These are phyloP conservation scores for Saccharomyces hybrid DNA, from an alignment of 1,139 yeast species.

Conservation along the genomic window DNA sequence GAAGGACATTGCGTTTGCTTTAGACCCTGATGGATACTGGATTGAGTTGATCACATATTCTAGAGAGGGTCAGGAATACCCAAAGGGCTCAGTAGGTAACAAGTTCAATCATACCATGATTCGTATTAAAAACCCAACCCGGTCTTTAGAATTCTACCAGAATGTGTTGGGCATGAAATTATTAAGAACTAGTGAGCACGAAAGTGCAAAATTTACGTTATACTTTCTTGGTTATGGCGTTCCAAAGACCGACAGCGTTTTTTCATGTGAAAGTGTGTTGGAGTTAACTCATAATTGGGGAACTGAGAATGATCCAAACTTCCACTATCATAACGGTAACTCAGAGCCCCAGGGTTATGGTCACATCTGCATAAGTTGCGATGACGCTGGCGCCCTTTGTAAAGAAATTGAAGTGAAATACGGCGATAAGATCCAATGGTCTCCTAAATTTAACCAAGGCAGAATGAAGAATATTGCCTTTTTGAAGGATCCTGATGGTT, in stretches of 20 bases:
- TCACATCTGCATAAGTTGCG: constrained; percentile 70
- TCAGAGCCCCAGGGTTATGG: constrained; percentile 76
- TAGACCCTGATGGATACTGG: constrained; percentile 97
- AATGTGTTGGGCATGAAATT: constrained; percentile 76
- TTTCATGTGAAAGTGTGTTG: constrained; percentile 51
- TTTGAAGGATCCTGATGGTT: constrained; percentile 87
- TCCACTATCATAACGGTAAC: constrained; percentile 80
- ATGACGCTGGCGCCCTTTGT: constrained; percentile 53
- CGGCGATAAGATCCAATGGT: constrained; percentile 44
- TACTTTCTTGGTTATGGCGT: constrained; percentile 72
- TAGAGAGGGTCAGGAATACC: constrained; percentile 31
- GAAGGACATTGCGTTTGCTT: constrained; percentile 83
- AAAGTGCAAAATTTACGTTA: constrained; percentile 69
- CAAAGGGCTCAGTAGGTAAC: constrained; percentile 40
- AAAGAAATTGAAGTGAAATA: constrained; percentile 40
- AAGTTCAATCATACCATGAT: constrained; percentile 88
- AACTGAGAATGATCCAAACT: constrained; percentile 67
- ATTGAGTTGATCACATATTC: constrained; percentile 71
- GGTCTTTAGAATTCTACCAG: constrained; percentile 67
- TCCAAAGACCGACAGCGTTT: constrained; percentile 31
- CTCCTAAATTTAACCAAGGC: constrained; percentile 53
- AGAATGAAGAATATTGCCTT: constrained; percentile 56
- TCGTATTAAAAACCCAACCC: constrained; percentile 76
- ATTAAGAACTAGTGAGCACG: constrained; percentile 46
- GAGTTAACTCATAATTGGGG: constrained; percentile 96